Percentiles rank a stretch among this genome's conserved stretches.
Conservation (phyloP, 2,329 filamentous ascomycete genomes). For the Diaporthe velutina region DNA sequence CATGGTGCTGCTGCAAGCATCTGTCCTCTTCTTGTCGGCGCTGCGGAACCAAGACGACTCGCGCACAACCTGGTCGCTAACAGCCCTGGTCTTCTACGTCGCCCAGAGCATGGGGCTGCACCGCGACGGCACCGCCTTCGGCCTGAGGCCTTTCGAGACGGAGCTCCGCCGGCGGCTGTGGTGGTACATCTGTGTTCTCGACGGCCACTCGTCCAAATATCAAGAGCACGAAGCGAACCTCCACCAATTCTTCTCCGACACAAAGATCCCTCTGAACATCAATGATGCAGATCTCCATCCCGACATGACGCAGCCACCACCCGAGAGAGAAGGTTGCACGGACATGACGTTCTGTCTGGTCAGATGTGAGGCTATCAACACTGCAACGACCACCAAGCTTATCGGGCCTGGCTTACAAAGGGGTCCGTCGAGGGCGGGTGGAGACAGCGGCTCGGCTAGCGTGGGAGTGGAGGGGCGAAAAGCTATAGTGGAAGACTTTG, state of each 20-base stretch:
- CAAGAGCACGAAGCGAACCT: slow-evolving; percentile 62
- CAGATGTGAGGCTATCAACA: slow-evolving; percentile 49
- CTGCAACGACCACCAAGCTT: slow-evolving; percentile 34
- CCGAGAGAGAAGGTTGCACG: slow-evolving; percentile 60
- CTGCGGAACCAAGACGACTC: slow-evolving; percentile 59
- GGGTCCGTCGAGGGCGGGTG: background rate
- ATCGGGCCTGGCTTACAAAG: slow-evolving; percentile 6
- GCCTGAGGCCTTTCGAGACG: slow-evolving; percentile 65
- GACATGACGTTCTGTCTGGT: slow-evolving; percentile 61
- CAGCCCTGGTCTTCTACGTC: slow-evolving; percentile 66
- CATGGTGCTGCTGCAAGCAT: slow-evolving; percentile 68
- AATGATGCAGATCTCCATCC: slow-evolving; percentile 62
- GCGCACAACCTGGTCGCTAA: slow-evolving; percentile 70
- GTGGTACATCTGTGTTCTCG: slow-evolving; percentile 69
- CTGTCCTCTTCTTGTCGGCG: slow-evolving; percentile 65
- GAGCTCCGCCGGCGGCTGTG: slow-evolving; percentile 71
- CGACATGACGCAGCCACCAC: slow-evolving; percentile 58
- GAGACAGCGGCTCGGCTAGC: background rate
- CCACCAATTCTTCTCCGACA: slow-evolving; percentile 57
- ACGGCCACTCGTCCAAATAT: slow-evolving; percentile 66
- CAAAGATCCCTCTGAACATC: slow-evolving; percentile 63
- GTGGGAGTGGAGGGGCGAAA: background rate
- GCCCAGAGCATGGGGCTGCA: slow-evolving; percentile 64
- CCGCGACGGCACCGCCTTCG: slow-evolving; percentile 60
- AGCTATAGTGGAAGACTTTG: slow-evolving; percentile 20